These are phyloP conservation scores for Samsoniella hepiali DNA, from an alignment of 2,329 filamentous ascomycete species.

Conservation along the genomic window DNA sequence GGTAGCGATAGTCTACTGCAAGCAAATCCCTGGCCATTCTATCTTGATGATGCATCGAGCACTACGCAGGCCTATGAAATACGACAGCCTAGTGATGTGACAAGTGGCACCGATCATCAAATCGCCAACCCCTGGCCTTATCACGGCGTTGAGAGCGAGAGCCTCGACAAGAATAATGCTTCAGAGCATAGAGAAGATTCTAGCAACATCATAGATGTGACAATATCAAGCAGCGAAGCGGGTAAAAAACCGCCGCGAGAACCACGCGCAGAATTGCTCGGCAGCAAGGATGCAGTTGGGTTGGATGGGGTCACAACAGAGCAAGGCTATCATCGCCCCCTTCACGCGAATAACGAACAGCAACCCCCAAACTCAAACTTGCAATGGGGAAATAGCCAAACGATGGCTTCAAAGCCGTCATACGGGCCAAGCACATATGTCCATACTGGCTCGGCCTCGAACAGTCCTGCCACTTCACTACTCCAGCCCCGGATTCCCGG, in stretches of 20 bases:
- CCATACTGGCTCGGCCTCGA: not conserved
- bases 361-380: not conserved
- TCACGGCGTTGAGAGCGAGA: slow-evolving; percentile 26
- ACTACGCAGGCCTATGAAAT: not conserved
- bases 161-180: not conserved
- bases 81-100: not conserved
- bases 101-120: slow-evolving; percentile 2
- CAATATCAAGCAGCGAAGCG: not conserved
- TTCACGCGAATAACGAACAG: not conserved
- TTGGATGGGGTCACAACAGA: not conserved
- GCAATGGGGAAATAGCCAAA: no score
- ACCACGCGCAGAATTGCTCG: no score
- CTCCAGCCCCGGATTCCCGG: not conserved
- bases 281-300: no score
- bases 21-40: slow-evolving; percentile 32
- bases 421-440: not conserved
- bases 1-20: not conserved
- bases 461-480: not conserved
- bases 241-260: not conserved
- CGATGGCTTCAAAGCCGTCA: no score
- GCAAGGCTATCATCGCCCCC: not conserved
- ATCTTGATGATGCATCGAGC: slow-evolving; percentile 25
- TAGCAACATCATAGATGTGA: not conserved
- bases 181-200: not conserved
- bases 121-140: slow-evolving; percentile 35